Evolutionary conservation across 257 asterid genomes (phyloP), one percentile per base, ranked within the genome.

Genomic region (Fraxinus americana): DNA sequence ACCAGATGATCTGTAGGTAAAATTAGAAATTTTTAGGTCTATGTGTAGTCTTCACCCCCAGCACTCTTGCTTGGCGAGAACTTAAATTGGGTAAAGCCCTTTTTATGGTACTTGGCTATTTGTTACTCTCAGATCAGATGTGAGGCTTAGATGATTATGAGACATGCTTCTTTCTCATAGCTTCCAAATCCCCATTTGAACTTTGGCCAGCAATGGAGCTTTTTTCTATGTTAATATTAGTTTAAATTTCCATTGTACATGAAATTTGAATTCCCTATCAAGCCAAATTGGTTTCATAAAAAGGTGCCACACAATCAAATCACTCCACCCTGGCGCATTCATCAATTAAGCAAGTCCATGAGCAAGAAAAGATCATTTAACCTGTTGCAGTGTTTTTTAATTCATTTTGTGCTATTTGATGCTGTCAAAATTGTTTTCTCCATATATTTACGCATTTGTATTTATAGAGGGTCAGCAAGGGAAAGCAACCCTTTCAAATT

Each of bases 391-490:
- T n/a, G 8, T n/a, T 54, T 70, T 38, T 36, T 61, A 0, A 0
- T 14, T 23, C 2, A 4, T 61, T 23, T 9, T 19, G 67, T 59
- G 67, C 67, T 59, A 23, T 61, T 61, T 23, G 16, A 7, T 61
- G 29, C 32, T 9, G 5, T 7, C 14, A 23, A 11, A 59, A 61
- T 61, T 61, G 67, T 61, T 21, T 19, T 8, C 67, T 61, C 67
- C 67, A 61, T 61, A 17, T 69, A 2, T 32, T 12, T 25, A 59
- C 23, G 29, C 6, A 72, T 34, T 85, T 19, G 23, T 66, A 71
- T 86, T 50, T 75, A 71, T 74, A 95, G 99, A 89, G 89, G 85
- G 93, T 89, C 79, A 93, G 91, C 94, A 93, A 93, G 84, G 98
- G 99, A 75, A 93, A 92, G 89, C 76, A 93, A 71, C 91, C 80